These are phyloP conservation scores for Trametes sanguinea DNA, from an alignment of 768 basidiomycete species.

Conservation along the genomic window DNA sequence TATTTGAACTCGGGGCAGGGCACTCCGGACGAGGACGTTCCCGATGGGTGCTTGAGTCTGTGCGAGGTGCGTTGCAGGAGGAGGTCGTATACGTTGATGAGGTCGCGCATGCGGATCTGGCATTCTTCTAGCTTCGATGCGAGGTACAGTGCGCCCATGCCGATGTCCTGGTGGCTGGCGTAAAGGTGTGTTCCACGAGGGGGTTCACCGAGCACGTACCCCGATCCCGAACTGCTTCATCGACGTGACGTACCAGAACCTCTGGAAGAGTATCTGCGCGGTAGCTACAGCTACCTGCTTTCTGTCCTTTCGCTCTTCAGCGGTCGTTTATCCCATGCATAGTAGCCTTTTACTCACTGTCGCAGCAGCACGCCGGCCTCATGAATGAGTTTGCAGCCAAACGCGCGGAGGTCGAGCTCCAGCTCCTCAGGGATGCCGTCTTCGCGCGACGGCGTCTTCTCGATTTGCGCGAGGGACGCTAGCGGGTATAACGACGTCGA, in stretches of 20 bases:
- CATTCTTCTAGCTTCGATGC: constrained; percentile 91
- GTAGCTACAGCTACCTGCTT: constrained; percentile 98
- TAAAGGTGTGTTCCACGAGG: background rate
- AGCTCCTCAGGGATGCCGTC: constrained; percentile 82
- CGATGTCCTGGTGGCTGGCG: constrained; percentile 52
- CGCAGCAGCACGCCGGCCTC: constrained; percentile 90
- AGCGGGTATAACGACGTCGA: constrained; percentile 64
- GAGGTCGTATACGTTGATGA: constrained; percentile 92
- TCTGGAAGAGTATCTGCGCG: constrained; percentile 93
- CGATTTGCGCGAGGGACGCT: constrained; percentile 77
- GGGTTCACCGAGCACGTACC: constrained; percentile 49
- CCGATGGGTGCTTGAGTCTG: constrained; percentile 29
- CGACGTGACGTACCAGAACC: constrained; percentile 95
- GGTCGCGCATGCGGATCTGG: constrained; percentile 86
- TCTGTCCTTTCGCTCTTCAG: constrained; percentile 41
- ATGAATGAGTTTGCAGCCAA: constrained; percentile 93
- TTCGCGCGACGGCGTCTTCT: constrained; percentile 74
- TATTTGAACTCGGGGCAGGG: constrained; percentile 53
- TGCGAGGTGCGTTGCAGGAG: constrained; percentile 76
- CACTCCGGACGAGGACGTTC: constrained; percentile 37
- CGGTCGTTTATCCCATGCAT: background rate
- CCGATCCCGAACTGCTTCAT: constrained; percentile 94
- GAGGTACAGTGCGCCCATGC: constrained; percentile 41
- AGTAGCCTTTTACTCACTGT: constrained; percentile 56
- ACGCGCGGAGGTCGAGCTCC: constrained; percentile 87